phyloP scores from a whole-genome alignment of 441 rosid species.

The Erodium texanum region DNA sequence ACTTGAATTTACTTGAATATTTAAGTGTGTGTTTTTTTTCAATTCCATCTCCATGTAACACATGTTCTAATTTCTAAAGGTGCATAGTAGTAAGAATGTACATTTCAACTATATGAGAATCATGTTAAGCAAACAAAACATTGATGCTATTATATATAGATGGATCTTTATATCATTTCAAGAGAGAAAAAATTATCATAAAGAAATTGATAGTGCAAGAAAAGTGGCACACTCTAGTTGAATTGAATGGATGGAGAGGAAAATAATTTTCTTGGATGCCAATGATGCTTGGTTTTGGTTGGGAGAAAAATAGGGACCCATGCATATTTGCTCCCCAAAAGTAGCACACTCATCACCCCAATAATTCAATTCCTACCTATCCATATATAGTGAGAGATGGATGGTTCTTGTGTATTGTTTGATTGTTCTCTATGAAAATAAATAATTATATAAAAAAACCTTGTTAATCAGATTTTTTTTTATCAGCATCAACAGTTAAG shows the following conservation, averaged over 20 bases:
- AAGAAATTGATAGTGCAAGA: neutral
- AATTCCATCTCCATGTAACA: too few species aligned
- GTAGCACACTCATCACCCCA: slow-evolving; percentile 37
- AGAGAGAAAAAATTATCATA: neutral
- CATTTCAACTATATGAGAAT: neutral
- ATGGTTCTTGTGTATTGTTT: too few species aligned
- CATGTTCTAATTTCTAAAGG: too few species aligned
- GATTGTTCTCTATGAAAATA: too few species aligned
- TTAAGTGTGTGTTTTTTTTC: too few species aligned
- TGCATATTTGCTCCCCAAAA: slow-evolving; percentile 54
- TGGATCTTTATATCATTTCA: neutral
- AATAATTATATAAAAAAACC: too few species aligned
- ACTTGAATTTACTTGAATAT: too few species aligned
- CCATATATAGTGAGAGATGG: too few species aligned
- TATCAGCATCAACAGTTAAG: too few species aligned
- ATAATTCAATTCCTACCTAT: slow-evolving; percentile 42
- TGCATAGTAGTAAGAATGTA: too few species aligned
- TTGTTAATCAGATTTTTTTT: neutral
- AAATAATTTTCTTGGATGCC: neutral
- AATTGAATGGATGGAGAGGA: neutral
- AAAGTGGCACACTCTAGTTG: neutral
- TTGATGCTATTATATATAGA: too few species aligned
- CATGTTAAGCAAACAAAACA: neutral
- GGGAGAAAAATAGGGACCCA: slow-evolving; percentile 30
- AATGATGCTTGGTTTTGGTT: slow-evolving; percentile 13